Conservation (phyloP, 345 rosid species). For the Citrus trifoliata region DNA sequence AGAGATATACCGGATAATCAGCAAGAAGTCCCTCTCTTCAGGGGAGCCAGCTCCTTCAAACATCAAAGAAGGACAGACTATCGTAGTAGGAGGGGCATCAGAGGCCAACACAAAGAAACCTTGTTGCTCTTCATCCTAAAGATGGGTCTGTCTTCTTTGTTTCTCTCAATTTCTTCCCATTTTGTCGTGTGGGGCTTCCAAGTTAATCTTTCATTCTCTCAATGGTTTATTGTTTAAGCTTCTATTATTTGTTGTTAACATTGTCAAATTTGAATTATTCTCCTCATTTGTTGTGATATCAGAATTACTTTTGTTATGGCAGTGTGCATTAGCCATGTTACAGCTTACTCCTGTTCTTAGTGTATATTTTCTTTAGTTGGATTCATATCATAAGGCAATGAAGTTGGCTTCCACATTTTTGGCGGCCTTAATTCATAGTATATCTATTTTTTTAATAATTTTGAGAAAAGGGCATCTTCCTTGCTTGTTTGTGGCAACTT, state of each 20-base stretch:
- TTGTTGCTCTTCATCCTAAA: constrained; percentile 78
- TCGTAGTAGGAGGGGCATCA: constrained; percentile 57
- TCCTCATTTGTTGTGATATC: not conserved
- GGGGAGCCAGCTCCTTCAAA: constrained; percentile 53
- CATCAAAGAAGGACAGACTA: constrained; percentile 83
- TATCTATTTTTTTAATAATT: not conserved
- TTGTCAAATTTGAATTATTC: not conserved
- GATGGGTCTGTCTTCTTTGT: not conserved
- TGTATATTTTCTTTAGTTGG: not conserved
- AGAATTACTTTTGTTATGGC: not conserved
- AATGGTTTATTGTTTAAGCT: constrained; percentile 1
- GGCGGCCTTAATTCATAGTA: not conserved
- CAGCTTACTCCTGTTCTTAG: not conserved
- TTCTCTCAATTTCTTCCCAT: not conserved
- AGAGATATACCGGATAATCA: constrained; percentile 78
- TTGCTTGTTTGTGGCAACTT: not conserved
- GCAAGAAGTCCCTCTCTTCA: constrained; percentile 82
- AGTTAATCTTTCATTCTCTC: not conserved
- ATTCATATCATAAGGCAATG: not conserved
- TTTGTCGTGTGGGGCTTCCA: constrained; percentile 1
- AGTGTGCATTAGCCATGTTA: not conserved
- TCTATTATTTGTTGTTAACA: not conserved
- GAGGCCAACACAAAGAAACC: constrained; percentile 62
- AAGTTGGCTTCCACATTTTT: not conserved
- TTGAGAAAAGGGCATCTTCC: not conserved